Evolutionary conservation across 768 basidiomycete species (phyloP), one percentile per base, ranked within the genome.

Genomic region (Trametes meyenii): DNA sequence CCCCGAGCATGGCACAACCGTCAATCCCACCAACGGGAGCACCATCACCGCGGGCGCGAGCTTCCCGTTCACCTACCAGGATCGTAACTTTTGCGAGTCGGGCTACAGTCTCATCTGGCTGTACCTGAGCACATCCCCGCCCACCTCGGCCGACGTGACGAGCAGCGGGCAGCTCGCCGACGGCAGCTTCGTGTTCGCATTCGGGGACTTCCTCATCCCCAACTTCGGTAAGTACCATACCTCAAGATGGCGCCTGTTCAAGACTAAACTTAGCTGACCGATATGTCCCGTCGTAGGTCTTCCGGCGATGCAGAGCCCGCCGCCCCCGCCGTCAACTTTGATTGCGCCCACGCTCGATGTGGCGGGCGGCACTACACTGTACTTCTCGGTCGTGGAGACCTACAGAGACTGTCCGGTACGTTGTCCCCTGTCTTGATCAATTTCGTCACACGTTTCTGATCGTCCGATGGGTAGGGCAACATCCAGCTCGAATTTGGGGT

Each of bases 151-250:
- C 2, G 61, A 63, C 50, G 38, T 68, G 17, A 62, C 53, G 40
- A 36, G 36, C 29, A 44, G 36, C 14, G 67, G 67, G 5, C 45
- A 58, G 46, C 63, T 66, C 45, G 56, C 49, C 16, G 42, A 60
- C 24, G 64, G 67, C 50, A 61, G 39, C 33, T 68, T 60, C 52
- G 29, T 62, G 12, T 66, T 46, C 61, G 46, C 66, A 23, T 66
- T 68, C 33, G 67, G 67, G 24, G 58, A 65, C 46, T 66, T 26
- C 58, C 62, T 68, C 19, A 51, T 64, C 38, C 45, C 67, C 2
- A 68, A 68, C 60, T 68, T 68, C 39, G 67, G 65, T 68, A 35
- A 36, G 62, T n/a, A n/a, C n/a, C n/a, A n/a, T n/a, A n/a, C n/a
- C n/a, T n/a, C n/a, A n/a, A n/a, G n/a, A n/a, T 52, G 35, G 40